phyloP scores from a whole-genome alignment of 768 basidiomycete species.

The Trametes cubensis region DNA sequence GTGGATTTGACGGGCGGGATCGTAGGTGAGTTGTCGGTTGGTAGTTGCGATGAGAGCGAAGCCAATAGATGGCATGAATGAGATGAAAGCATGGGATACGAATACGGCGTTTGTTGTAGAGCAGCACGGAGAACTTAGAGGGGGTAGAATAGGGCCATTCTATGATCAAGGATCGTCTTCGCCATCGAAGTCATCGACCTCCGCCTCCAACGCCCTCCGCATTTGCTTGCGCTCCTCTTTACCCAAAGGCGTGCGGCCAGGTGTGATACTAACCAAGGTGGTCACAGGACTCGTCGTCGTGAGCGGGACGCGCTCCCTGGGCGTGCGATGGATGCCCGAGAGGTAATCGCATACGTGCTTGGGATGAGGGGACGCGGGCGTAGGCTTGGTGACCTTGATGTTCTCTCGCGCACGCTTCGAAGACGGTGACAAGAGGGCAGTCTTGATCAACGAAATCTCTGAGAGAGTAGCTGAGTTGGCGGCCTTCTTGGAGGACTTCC shows the following conservation, averaged over 20 bases:
- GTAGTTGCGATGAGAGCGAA: background rate
- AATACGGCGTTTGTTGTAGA: background rate
- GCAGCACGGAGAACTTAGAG: too few species aligned
- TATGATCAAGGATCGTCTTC: constrained; percentile 7
- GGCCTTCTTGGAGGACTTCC: constrained; percentile 46
- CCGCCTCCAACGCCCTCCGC: constrained; percentile 20
- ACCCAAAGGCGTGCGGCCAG: constrained; percentile 16
- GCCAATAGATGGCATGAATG: background rate
- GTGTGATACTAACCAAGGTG: constrained; percentile 3
- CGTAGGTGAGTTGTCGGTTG: background rate
- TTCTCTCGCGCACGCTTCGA: background rate
- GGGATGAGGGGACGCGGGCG: constrained; percentile 19
- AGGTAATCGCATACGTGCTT: constrained; percentile 21
- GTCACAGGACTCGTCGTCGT: background rate
- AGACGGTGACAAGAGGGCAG: constrained; percentile 15
- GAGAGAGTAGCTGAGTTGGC: constrained; percentile 12
- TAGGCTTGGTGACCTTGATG: background rate
- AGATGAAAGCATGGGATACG: constrained; percentile 10
- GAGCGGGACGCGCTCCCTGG: constrained; percentile 1
- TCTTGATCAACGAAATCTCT: constrained; percentile 22
- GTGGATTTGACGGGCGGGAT: background rate
- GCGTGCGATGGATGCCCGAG: background rate
- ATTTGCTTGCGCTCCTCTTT: constrained; percentile 18
- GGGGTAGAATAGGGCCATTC: background rate
- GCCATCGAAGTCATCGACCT: constrained; percentile 15